Base-by-base conservation (phyloP, 2,329 filamentous ascomycete genomes). In the Lachnellula subtilissima region DNA sequence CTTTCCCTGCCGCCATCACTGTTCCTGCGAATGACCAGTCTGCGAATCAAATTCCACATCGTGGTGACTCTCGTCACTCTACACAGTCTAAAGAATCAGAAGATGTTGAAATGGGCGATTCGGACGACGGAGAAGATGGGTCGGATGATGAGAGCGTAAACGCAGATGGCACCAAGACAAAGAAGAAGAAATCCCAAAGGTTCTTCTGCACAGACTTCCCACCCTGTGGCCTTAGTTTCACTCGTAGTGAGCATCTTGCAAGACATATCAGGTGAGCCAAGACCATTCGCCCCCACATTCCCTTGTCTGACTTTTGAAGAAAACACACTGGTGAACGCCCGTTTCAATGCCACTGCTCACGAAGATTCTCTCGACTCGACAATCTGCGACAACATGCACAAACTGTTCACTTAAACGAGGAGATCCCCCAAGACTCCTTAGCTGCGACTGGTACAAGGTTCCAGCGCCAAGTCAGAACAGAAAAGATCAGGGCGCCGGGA, bases 321-420 rank as follows among this genome's bases (percentile, higher is more conserved):
- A 97, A 97, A 82, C 94, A 99, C 69, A 99, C 94, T 0, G 94
- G 94, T 52, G 94, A 99, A 76, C 86, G 94, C 28, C 94, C 94
- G 0, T 99, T 97, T 67, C 89, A 95, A 72, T 99, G 94, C 65
- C 94, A 97, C 72, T 99, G 94, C 73, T 90, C 88, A 2, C 84
- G 94, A 50, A 84, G 91, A 54, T 99, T 99, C 71, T 97, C 94
- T 9, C 84, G 93, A 49, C 81, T 97, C 47, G 93, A 99, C 72
- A 99, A 99, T 69, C 77, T 99, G 51, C 85, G 94, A 57, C 94
- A 99, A 70, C 94, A 99, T 78, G 94, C 94, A 46, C 92, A 97
- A 72, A 97, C 94, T 0, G 94, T 99, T 1, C 94, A 99, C 71
- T 89, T 96, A 56, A 97, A 97, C 71, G 94, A 97, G 71, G 91